Conservation (phyloP, 2,329 filamentous ascomycete genomes). For the Ceratocystis cacaofunesta region DNA sequence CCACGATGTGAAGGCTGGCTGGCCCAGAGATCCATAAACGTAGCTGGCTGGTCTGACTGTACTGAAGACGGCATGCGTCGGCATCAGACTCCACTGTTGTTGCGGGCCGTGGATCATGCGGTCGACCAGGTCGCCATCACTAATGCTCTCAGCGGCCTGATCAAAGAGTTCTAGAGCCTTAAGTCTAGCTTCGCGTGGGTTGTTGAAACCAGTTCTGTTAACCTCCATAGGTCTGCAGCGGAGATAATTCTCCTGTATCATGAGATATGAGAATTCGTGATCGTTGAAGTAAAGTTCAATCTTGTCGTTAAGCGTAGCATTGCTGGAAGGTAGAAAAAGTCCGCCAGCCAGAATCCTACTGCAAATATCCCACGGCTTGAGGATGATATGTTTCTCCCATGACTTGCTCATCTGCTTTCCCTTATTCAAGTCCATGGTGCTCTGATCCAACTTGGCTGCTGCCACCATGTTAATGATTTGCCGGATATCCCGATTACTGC, state of each 20-base stretch:
- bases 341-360: constrained; percentile 80
- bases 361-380: constrained; percentile 98
- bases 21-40: constrained; percentile 60
- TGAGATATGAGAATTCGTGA: constrained; percentile 90
- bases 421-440: constrained; percentile 65
- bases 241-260: constrained; percentile 97
- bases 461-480: constrained; percentile 99
- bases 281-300: constrained; percentile 99
- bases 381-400: constrained; percentile 93
- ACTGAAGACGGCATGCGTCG: constrained; percentile 86
- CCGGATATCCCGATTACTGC: constrained; percentile 86
- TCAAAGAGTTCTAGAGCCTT: constrained; percentile 79
- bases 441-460: constrained; percentile 77
- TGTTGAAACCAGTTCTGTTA: constrained; percentile 37
- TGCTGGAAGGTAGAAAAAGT: constrained; percentile 71
- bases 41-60: constrained; percentile 86
- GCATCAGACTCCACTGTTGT: constrained; percentile 98
- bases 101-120: constrained; percentile 97
- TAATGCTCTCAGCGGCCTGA: constrained; percentile 86
- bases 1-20: constrained; percentile 75
- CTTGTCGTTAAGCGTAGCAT: constrained; percentile 86
- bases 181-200: constrained; percentile 54
- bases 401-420: constrained; percentile 90
- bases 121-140: constrained; percentile 89
- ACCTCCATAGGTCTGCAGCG: constrained; percentile 60